Evolutionary conservation across 805 yeast species (phyloP), one percentile per base, ranked within the genome.

Genomic region (Candida oleophila): DNA sequence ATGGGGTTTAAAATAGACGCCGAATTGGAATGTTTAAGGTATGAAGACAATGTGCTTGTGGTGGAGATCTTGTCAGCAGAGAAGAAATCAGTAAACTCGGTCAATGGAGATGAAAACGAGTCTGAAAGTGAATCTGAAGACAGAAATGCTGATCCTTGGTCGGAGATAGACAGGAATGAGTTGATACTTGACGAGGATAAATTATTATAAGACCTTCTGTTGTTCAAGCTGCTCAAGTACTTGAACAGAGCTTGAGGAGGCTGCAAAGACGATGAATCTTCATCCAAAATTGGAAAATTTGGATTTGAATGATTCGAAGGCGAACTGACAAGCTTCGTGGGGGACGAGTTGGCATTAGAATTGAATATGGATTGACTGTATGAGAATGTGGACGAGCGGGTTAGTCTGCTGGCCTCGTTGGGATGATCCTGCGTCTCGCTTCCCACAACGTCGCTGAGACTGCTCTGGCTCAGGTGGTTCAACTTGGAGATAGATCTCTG

Each of bases 111-210:
- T 15, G 68, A 54, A 34, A 50, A 55, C 2, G 60, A 46, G 28
- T 59, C 69, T 39, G 60, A 49, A 22, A 66, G 53, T 32, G 68
- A 63, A 28, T 69, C 74, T 12, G 57, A 49, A 15, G 71, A 64
- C 11, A 65, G 57, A 36, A 56, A 62, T 4, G 61, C 56, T 12
- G 56, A 52, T 32, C 47, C 49, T 28, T 53, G 46, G 15, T 66
- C 70, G 14, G 57, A 58, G 15, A 65, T 41, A 46, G 69, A 63
- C 36, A 56, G 51, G 28, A 64, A 61, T 32, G 71, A 67, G 46
- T 64, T 60, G 41, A 62, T 56, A 7, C 69, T 61, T 19, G 64
- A 55, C 50, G 62, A 55, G 22, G 60, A 55, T 21, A 44, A 41
- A 36, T 49, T 55, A 12, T 45, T 41, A n/a, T 47, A 48, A 8